Evolutionary conservation across 192 early-diverging fungal genomes (phyloP).

Genomic region (Entomortierella beljakovae): DNA sequence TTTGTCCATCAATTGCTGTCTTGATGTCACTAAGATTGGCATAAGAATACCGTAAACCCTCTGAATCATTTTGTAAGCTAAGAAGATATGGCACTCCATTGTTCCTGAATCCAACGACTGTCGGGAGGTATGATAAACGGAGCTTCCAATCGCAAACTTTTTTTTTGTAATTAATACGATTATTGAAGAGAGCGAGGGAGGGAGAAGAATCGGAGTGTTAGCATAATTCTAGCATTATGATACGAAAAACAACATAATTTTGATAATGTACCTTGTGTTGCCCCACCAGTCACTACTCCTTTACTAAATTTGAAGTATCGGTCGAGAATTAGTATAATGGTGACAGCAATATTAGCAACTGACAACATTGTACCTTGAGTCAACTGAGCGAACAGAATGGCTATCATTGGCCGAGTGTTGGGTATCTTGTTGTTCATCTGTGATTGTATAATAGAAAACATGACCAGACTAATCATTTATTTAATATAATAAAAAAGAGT

Average conservation of each 20-base stretch:
- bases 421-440: not conserved
- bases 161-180: not conserved
- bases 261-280: not conserved
- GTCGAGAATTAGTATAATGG: too few species aligned
- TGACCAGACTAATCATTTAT: constrained; percentile 21
- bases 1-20: not conserved
- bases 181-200: not conserved
- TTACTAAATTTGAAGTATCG: not conserved
- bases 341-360: too few species aligned
- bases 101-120: not conserved
- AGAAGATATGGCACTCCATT: constrained; percentile 5
- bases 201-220: too few species aligned
- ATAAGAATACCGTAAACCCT: constrained; percentile 16
- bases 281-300: not conserved
- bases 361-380: not conserved
- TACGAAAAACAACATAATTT: too few species aligned
- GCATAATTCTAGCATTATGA: too few species aligned
- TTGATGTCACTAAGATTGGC: not conserved
- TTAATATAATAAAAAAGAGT: not conserved
- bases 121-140: constrained; percentile 9
- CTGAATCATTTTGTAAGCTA: constrained; percentile 4
- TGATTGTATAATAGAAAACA: constrained; percentile 23
- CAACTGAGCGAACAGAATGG: not conserved
- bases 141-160: constrained; percentile 10
- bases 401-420: not conserved